These are phyloP conservation scores for Naganishia friedmannii DNA, from an alignment of 768 basidiomycete species.

Conservation along the genomic window DNA sequence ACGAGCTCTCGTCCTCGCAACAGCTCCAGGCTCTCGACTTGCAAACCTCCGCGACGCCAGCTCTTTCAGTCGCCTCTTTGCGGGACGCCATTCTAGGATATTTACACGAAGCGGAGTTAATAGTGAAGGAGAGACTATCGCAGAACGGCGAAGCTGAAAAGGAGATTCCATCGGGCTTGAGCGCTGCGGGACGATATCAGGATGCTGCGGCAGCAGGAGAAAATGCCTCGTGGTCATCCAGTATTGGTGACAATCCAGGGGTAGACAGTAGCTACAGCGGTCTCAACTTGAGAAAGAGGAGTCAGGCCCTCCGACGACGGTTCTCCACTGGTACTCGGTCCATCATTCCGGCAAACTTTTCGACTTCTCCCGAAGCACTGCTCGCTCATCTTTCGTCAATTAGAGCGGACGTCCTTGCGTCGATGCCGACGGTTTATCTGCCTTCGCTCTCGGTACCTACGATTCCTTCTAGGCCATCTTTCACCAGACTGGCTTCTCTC, in stretches of 20 bases:
- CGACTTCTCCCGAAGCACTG: conserved; percentile 30
- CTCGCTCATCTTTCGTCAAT: conserved; percentile 40
- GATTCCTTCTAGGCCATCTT: conserved; percentile 22
- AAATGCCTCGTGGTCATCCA: not conserved
- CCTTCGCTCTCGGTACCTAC: conserved; percentile 26
- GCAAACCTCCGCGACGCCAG: conserved; percentile 16
- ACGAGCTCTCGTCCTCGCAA: conserved; percentile 20
- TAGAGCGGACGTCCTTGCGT: conserved; percentile 40
- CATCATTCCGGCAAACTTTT: conserved; percentile 21
- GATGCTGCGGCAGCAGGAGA: conserved; percentile 23
- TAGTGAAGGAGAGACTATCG: conserved; percentile 36
- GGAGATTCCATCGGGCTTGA: not conserved
- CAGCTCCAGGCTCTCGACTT: conserved; percentile 18
- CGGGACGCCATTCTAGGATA: conserved; percentile 47
- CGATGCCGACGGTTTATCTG: conserved; percentile 35
- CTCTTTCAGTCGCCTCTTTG: conserved; percentile 33
- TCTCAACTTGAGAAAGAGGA: conserved; percentile 22
- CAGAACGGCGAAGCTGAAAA: conserved; percentile 19
- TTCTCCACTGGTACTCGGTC: conserved; percentile 24
- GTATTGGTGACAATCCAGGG: not conserved
- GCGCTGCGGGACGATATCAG: conserved; percentile 13
- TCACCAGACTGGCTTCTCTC: conserved; percentile 30
- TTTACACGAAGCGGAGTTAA: conserved; percentile 45
- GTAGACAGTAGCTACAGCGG: conserved; percentile 1
- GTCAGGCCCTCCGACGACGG: conserved; percentile 11